Conservation (phyloP, 2,329 filamentous ascomycete species). For the Escovopsis weberi region DNA sequence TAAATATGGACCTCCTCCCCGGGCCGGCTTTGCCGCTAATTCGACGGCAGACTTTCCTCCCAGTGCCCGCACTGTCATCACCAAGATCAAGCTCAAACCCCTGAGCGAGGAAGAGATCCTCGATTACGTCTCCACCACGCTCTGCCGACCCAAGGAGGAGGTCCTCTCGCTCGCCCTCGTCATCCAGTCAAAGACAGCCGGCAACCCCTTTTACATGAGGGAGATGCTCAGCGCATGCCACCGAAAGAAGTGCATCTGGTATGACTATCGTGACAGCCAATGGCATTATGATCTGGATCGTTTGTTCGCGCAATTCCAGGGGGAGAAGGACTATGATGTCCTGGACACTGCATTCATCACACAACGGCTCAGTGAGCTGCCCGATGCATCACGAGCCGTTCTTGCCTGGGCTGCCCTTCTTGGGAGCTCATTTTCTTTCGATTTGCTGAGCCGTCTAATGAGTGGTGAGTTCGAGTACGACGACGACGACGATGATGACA, state of each 20-base stretch:
- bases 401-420: slow-evolving; percentile 77
- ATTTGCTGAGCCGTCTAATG: slow-evolving; percentile 61
- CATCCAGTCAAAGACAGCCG: slow-evolving; percentile 75
- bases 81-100: slow-evolving; percentile 56
- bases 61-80: slow-evolving; percentile 41
- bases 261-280: slow-evolving; percentile 66
- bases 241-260: slow-evolving; percentile 77
- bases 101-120: slow-evolving; percentile 68
- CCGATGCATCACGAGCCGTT: slow-evolving; percentile 58
- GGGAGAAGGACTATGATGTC: slow-evolving; percentile 63
- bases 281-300: slow-evolving; percentile 81
- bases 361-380: slow-evolving; percentile 61
- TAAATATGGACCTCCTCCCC: slow-evolving; percentile 10
- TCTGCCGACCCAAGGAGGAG: slow-evolving; percentile 59
- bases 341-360: slow-evolving; percentile 74
- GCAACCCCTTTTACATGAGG: slow-evolving; percentile 82
- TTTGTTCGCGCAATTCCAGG: slow-evolving; percentile 73
- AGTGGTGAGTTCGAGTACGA: slow-evolving; percentile 54
- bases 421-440: slow-evolving; percentile 73
- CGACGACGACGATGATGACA: slow-evolving; percentile 23
- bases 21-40: slow-evolving; percentile 10
- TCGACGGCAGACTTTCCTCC: slow-evolving; percentile 24
- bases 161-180: slow-evolving; percentile 67
- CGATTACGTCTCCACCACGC: slow-evolving; percentile 67
- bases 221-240: slow-evolving; percentile 84